These are phyloP conservation scores for Anethum foeniculum DNA, from an alignment of 140 eudicot genomes.

Conservation along the genomic window DNA sequence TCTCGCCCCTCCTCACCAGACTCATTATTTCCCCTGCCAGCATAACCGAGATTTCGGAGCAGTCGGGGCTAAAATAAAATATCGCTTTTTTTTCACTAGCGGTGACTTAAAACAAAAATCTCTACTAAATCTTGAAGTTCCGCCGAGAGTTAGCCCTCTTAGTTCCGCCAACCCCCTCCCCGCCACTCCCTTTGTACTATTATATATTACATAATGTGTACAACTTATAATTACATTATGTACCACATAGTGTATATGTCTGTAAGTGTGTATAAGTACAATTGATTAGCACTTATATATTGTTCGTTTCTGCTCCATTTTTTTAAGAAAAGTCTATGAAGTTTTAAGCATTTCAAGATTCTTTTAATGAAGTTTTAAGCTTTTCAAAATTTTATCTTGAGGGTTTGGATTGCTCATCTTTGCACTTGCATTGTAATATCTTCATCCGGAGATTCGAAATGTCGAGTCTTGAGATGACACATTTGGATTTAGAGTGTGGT, in stretches of 20 bases:
- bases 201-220: background rate
- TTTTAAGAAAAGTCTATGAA: background rate
- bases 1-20: background rate
- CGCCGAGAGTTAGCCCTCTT: no score
- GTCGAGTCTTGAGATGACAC: slow-evolving; percentile 15
- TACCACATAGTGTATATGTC: background rate
- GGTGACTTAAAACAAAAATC: no score
- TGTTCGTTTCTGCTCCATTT: background rate
- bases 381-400: background rate
- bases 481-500: slow-evolving; percentile 15
- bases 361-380: background rate
- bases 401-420: background rate
- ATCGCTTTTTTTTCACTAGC: no score
- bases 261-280: background rate
- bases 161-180: background rate
- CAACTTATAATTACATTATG: background rate
- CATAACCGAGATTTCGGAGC: no score
- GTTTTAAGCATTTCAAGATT: background rate
- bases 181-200: background rate
- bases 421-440: background rate
- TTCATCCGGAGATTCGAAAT: background rate
- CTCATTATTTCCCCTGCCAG: background rate
- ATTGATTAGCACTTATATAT: background rate
- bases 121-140: no score
- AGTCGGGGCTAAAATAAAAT: no score